Evolutionary conservation across 2,329 filamentous ascomycete species (phyloP), one percentile per base, ranked within the genome.

Genomic region (Metarhizium robertsii): DNA sequence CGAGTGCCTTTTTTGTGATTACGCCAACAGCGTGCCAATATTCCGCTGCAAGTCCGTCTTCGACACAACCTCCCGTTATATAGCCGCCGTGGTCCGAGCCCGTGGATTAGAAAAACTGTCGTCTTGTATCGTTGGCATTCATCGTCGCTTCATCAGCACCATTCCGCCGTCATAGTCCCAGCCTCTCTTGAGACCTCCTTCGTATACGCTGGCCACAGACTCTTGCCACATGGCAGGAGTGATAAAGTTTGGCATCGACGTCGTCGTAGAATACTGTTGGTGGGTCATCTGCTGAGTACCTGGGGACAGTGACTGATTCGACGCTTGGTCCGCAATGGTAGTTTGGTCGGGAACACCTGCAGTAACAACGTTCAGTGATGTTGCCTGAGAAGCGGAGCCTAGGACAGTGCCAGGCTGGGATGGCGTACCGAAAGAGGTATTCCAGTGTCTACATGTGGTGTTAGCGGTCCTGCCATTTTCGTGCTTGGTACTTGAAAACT

Each of bases 361-460:
- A 67, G 78, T 75, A 61, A 76, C 50, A 38, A 18, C 25, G 18
- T 48, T 57, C 67, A 38, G 58, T 36, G 65, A 77, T 68, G 70
- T 76, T 81, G 73, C 68, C 65, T 77, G 75, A 61, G 75, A 68
- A 58, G 62, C 62, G 70, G 71, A 63, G 42, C 40, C 50, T 32
- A 30, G 11, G 55, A 67, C 61, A 55, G 65, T 58, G 50, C 69
- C 61, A 58, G 66, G 53, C 50, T 69, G 65, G 55, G 64, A 59
- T 53, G 83, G 84, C 70, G 86, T 88, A 77, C 90, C 89, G 75
- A 96, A 97, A 61, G 92, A 92, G 66, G 88, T 86, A 71, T 95
- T 92, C 92, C 92, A 97, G 77, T 96, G 90, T 71, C 92, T 95
- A 55, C 5, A 45, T 29, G n/a, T 38, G 13, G 6, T 25, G n/a